Evolutionary conservation across 108 stramenopile species (phyloP).

Genomic region (Skeletonema costatum): DNA sequence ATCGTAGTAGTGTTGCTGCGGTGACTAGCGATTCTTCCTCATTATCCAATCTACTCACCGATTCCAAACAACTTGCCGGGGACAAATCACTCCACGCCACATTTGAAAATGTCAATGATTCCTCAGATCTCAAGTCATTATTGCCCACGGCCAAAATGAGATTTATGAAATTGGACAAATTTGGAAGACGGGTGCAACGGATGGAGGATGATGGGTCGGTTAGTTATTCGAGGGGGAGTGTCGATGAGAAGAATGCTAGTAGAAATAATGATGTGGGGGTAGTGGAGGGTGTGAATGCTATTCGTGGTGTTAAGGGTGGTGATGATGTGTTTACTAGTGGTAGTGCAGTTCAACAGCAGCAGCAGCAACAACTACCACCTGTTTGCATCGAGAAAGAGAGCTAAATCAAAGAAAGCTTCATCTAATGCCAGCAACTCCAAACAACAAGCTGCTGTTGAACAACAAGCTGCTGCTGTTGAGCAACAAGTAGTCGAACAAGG

Average conservation of each 20-base stretch:
- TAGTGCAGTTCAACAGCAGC: background rate
- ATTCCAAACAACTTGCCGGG: conserved; percentile 6
- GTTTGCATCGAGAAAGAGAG: too few species aligned
- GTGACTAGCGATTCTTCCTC: background rate
- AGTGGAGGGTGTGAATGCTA: too few species aligned
- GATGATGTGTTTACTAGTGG: background rate
- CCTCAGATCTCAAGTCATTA: conserved; percentile 10
- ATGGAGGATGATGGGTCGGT: conserved; percentile 43
- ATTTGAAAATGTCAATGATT: background rate
- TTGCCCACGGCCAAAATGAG: conserved; percentile 19
- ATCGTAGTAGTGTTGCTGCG: background rate
- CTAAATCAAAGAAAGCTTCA: too few species aligned
- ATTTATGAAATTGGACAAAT: conserved; percentile 26
- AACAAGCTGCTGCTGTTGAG: background rate
- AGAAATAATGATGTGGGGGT: too few species aligned
- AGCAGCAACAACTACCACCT: too few species aligned
- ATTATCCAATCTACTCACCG: background rate
- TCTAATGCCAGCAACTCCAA: too few species aligned
- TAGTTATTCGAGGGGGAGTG: background rate
- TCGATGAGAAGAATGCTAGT: background rate
- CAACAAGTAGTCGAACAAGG: background rate
- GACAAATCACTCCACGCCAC: background rate
- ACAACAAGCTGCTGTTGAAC: too few species aligned
- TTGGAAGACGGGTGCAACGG: conserved; percentile 31
- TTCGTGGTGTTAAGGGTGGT: background rate